phyloP scores from a whole-genome alignment of 2,329 filamentous ascomycete genomes.

The Monosporascus ibericus region DNA sequence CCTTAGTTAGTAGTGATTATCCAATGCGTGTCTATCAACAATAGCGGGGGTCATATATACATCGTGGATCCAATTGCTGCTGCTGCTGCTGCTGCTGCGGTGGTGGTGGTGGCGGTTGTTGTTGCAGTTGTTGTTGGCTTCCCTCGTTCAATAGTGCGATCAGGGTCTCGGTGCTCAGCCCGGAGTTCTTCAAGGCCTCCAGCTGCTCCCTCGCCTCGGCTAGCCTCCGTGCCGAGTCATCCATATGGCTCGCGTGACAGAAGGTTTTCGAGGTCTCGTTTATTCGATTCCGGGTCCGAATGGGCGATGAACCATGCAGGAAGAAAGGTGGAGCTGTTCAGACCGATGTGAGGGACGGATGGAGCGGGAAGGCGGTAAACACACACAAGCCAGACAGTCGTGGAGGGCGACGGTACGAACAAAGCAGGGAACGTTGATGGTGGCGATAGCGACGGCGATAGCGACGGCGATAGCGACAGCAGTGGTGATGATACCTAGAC shows the following conservation, averaged over 20 bases:
- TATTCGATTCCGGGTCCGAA: background rate
- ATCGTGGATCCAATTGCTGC: conserved; percentile 7
- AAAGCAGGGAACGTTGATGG: background rate
- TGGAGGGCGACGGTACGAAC: background rate
- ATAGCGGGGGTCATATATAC: conserved; percentile 9
- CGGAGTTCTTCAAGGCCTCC: conserved; percentile 27
- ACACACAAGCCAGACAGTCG: background rate
- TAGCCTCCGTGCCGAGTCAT: conserved; percentile 25
- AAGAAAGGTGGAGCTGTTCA: background rate
- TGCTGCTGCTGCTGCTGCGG: conserved; percentile 1
- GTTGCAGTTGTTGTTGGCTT: conserved; percentile 9
- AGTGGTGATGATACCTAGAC: background rate
- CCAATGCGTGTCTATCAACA: no score
- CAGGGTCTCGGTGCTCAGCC: conserved; percentile 24
- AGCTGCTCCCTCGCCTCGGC: conserved; percentile 26
- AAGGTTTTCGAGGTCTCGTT: background rate
- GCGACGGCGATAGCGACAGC: background rate
- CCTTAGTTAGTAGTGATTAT: background rate
- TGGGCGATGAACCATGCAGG: background rate
- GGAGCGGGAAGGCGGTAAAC: background rate
- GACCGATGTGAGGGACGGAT: background rate
- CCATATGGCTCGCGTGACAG: conserved; percentile 13
- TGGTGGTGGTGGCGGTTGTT: conserved; percentile 5
- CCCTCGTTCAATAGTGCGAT: conserved; percentile 23
- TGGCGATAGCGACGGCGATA: no score